phyloP scores from a whole-genome alignment of 1,139 yeast genomes.

The Taphrina wiesneri region DNA sequence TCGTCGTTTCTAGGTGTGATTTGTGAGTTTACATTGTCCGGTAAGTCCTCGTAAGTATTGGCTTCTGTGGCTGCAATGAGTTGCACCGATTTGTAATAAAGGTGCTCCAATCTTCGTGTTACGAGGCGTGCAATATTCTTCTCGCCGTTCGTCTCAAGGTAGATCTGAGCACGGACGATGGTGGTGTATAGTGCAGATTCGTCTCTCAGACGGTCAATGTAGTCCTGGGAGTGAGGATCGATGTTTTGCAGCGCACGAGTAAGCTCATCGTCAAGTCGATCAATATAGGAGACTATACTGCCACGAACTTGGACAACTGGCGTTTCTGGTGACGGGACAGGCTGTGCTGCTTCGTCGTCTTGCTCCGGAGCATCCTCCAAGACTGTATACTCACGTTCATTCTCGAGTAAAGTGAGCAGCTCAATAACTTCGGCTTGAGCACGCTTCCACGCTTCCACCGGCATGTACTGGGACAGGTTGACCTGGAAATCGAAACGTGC shows the following conservation, averaged over 20 bases:
- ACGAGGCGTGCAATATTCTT: slow-evolving; percentile 63
- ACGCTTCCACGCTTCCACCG: slow-evolving; percentile 77
- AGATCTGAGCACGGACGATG: slow-evolving; percentile 80
- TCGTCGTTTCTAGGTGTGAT: slow-evolving; percentile 47
- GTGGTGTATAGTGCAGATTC: slow-evolving; percentile 75
- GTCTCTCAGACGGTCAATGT: slow-evolving; percentile 85
- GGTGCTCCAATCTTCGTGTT: slow-evolving; percentile 83
- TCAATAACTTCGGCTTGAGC: slow-evolving; percentile 57
- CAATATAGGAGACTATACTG: slow-evolving; percentile 80
- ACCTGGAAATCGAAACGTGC: slow-evolving; percentile 76
- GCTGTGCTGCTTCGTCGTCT: slow-evolving; percentile 51
- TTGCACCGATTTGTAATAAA: slow-evolving; percentile 85
- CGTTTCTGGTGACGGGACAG: slow-evolving; percentile 75
- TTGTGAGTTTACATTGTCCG: slow-evolving; percentile 44
- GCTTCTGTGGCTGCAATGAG: slow-evolving; percentile 70
- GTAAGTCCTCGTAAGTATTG: slow-evolving; percentile 64
- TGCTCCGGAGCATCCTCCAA: slow-evolving; percentile 85
- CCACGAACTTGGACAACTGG: slow-evolving; percentile 66
- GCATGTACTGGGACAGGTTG: slow-evolving; percentile 68
- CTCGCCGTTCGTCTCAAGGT: slow-evolving; percentile 59
- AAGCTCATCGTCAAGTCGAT: slow-evolving; percentile 93
- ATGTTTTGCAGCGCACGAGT: slow-evolving; percentile 81
- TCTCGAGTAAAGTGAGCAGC: slow-evolving; percentile 69
- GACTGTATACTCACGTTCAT: slow-evolving; percentile 64
- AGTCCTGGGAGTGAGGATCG: slow-evolving; percentile 95